Evolutionary conservation across 306 rosid species (phyloP).

Genomic region (Sindora glabra): DNA sequence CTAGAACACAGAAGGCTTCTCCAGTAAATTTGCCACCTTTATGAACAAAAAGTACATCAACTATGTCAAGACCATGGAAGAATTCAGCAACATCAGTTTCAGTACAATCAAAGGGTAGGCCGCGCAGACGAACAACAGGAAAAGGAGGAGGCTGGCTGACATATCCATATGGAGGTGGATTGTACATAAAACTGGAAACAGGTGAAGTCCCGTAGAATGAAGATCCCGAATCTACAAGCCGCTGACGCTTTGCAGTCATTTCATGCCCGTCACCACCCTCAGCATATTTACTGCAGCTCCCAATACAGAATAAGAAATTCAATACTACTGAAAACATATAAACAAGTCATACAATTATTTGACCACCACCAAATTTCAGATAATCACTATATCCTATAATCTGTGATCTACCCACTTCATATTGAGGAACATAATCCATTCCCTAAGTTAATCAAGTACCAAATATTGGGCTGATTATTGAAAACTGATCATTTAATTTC

Average conservation of each 20-base stretch:
- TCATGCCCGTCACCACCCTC: conserved; percentile 86
- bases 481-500: not conserved
- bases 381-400: not conserved
- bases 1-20: conserved; percentile 88
- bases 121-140: conserved; percentile 83
- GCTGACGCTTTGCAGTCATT: conserved; percentile 90
- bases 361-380: not conserved
- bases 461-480: not conserved
- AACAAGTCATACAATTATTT: not conserved
- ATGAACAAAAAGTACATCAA: conserved; percentile 85
- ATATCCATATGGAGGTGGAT: conserved; percentile 72
- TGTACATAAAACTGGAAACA: conserved; percentile 68
- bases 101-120: conserved; percentile 85
- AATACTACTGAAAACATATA: conserved; percentile 1
- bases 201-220: conserved; percentile 74
- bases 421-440: not conserved
- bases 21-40: conserved; percentile 75
- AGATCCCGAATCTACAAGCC: conserved; percentile 69
- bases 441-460: not conserved
- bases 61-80: conserved; percentile 85
- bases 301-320: conserved; percentile 12
- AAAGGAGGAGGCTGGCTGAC: conserved; percentile 77
- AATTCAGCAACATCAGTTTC: conserved; percentile 91
- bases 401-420: not conserved
- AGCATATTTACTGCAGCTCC: conserved; percentile 37